Percentiles rank a stretch among this genome's conserved stretches.
Conservation (phyloP, 2,329 filamentous ascomycete species). For the Aspergillus eucalypticola region DNA sequence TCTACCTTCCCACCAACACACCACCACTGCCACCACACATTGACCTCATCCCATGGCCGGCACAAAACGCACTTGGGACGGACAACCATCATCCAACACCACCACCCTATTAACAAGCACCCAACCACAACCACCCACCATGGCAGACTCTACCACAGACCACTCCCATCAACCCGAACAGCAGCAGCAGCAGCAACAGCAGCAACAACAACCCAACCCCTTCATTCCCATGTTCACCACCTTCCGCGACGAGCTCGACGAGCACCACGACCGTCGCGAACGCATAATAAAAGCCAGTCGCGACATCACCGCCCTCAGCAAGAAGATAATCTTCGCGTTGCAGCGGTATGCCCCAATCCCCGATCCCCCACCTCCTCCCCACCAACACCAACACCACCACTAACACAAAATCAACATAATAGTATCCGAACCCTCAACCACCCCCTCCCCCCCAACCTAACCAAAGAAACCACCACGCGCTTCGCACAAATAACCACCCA, state of each 20-base stretch:
- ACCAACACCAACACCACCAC: constrained; percentile 48
- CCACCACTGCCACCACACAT: not conserved
- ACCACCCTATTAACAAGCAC: not conserved
- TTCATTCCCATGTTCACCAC: constrained; percentile 74
- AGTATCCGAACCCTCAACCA: constrained; percentile 44
- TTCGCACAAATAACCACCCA: constrained; percentile 70
- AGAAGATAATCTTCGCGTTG: constrained; percentile 75
- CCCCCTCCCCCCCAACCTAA: constrained; percentile 65
- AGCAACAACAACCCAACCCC: constrained; percentile 2
- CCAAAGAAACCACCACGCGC: constrained; percentile 68
- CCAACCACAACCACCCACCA: not conserved
- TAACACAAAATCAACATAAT: not conserved
- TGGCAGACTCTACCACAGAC: not conserved
- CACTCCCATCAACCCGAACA: not conserved
- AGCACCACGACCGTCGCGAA: constrained; percentile 91
- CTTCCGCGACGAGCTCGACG: constrained; percentile 85
- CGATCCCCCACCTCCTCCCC: not conserved
- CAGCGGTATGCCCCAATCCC: not conserved
- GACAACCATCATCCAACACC: constrained; percentile 26
- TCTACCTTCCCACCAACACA: not conserved
- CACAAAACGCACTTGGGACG: constrained; percentile 43
- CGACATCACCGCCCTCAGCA: constrained; percentile 90
- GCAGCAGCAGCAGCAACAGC: not conserved
- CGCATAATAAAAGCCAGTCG: constrained; percentile 85
- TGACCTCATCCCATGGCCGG: constrained; percentile 28